These are phyloP conservation scores for Trichoderma erinaceum DNA, from an alignment of 495 filamentous ascomycete genomes.

Conservation along the genomic window DNA sequence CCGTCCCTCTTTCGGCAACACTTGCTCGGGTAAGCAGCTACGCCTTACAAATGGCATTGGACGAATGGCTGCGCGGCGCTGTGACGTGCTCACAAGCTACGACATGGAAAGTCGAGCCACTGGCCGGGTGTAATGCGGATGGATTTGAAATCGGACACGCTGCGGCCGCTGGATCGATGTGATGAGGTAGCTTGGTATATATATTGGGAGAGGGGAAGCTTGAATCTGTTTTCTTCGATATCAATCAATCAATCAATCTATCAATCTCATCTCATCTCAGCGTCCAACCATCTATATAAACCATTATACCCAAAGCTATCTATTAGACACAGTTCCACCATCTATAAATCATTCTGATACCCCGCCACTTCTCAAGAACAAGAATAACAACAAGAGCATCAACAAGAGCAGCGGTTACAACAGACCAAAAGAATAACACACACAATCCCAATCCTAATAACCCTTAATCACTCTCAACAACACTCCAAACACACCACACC, in stretches of 20 bases:
- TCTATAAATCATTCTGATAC: background rate
- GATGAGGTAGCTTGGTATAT: background rate
- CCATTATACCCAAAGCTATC: background rate
- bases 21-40: background rate
- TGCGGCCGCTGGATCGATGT: background rate
- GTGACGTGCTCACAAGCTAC: slow-evolving; percentile 11
- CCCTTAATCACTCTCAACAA: background rate
- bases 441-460: background rate
- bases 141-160: slow-evolving; percentile 6
- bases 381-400: too few species aligned
- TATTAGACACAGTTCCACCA: background rate
- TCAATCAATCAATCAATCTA: background rate
- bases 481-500: background rate
- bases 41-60: slow-evolving; percentile 7
- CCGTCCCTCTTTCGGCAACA: background rate
- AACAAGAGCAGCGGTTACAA: too few species aligned
- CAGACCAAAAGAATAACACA: too few species aligned
- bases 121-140: background rate
- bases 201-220: background rate
- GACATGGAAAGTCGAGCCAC: background rate
- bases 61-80: background rate
- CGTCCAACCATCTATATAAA: background rate
- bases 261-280: background rate
- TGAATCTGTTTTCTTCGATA: background rate
- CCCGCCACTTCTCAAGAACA: too few species aligned